Evolutionary conservation across 1,284 basidiomycete genomes (phyloP).

Genomic region (Fistulinella cinereoalba): DNA sequence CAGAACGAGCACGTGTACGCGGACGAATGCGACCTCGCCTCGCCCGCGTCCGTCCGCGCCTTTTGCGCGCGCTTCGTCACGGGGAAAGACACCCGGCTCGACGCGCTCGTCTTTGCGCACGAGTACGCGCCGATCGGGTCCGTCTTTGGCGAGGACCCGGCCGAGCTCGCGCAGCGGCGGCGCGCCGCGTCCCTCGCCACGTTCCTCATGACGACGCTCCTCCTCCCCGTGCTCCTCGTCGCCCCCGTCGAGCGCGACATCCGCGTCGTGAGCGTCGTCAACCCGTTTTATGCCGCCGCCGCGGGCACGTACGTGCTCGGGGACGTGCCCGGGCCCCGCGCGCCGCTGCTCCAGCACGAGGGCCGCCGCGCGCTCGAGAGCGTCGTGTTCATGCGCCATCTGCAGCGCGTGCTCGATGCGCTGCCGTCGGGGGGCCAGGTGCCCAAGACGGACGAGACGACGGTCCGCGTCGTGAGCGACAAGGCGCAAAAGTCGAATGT

Average conservation of each 20-base stretch:
- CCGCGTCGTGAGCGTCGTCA: constrained; percentile 75
- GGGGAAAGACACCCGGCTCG: constrained; percentile 61
- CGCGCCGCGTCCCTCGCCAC: constrained; percentile 58
- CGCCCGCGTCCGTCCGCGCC: constrained; percentile 57
- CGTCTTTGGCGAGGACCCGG: constrained; percentile 27
- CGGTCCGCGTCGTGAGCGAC: constrained; percentile 47
- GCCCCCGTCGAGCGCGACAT: constrained; percentile 83
- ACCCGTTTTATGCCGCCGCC: constrained; percentile 80
- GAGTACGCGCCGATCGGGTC: constrained; percentile 67
- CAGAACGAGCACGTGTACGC: constrained; percentile 72
- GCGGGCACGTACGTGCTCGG: constrained; percentile 45
- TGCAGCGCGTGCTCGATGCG: constrained; percentile 76
- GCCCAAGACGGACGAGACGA: constrained; percentile 46
- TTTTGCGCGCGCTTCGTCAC: constrained; percentile 68
- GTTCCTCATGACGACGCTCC: constrained; percentile 73
- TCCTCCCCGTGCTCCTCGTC: constrained; percentile 74
- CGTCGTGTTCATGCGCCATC: constrained; percentile 62
- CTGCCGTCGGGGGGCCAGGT: constrained; percentile 59
- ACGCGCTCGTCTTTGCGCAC: constrained; percentile 70
- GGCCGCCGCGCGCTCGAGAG: constrained; percentile 65
- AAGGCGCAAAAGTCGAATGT: constrained; percentile 66
- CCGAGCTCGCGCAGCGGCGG: constrained; percentile 35
- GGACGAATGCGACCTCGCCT: constrained; percentile 67
- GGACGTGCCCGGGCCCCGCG: constrained; percentile 13
- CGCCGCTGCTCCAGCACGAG: constrained; percentile 53